A percentile compares a stretch with the other conserved stretches of the same genome.
Conservation (phyloP, 2,329 filamentous ascomycete species). For the Laburnicola sp. region DNA sequence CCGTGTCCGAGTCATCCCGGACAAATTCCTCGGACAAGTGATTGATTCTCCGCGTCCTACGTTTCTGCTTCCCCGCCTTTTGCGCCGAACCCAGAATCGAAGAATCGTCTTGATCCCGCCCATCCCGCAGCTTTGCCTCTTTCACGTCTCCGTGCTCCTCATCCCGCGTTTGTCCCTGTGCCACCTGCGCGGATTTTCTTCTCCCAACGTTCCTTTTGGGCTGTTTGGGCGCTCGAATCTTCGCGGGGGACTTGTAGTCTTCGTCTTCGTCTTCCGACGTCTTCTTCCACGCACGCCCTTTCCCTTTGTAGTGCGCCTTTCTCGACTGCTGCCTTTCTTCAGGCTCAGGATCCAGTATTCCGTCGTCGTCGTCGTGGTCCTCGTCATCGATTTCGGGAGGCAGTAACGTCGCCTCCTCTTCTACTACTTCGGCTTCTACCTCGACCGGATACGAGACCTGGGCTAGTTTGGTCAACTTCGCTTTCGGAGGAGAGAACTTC, state of each 20-base stretch:
- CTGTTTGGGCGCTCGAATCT: conserved; percentile 4
- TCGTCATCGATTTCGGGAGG: neutral
- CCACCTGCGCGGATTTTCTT: conserved; percentile 8
- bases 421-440: conserved; percentile 8
- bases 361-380: conserved; percentile 9
- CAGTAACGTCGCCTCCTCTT: neutral
- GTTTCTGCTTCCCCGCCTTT: conserved; percentile 8
- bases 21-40: conserved; percentile 16
- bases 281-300: conserved; percentile 39
- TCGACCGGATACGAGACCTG: conserved; percentile 15
- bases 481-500: conserved; percentile 7
- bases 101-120: neutral
- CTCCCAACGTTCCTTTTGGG: conserved; percentile 5
- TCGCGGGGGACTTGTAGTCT: conserved; percentile 22
- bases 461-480: conserved; percentile 11
- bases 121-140: neutral
- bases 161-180: neutral
- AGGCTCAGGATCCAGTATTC: neutral
- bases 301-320: conserved; percentile 34
- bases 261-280: conserved; percentile 37
- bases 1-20: conserved; percentile 12
- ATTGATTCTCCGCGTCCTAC: conserved; percentile 10
- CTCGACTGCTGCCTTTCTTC: conserved; percentile 2
- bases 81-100: neutral
- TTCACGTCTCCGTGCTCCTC: neutral